phyloP scores from a whole-genome alignment of 176 grass and related monocot genomes.

The Aegilops sharonensis region DNA sequence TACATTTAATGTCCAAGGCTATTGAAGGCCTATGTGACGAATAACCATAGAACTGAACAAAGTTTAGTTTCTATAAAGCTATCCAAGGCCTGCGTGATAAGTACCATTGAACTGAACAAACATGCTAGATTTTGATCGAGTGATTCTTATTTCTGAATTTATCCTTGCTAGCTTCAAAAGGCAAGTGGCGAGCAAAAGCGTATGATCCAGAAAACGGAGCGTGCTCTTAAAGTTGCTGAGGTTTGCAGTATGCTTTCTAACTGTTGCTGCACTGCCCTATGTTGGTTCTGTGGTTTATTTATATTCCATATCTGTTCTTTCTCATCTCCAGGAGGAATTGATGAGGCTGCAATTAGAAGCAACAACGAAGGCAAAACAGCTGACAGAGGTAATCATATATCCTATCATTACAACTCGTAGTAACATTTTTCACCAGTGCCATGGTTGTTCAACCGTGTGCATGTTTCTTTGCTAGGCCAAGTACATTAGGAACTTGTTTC shows the following conservation, averaged over 20 bases:
- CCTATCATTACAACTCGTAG: not conserved
- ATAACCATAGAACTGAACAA: not conserved
- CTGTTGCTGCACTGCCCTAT: slow-evolving; percentile 6
- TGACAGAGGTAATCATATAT: slow-evolving; percentile 64
- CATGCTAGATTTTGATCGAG: slow-evolving; percentile 4
- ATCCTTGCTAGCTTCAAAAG: slow-evolving; percentile 66
- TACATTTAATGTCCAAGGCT: slow-evolving; percentile 13
- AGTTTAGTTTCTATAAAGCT: slow-evolving; percentile 4
- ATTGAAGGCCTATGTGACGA: not conserved
- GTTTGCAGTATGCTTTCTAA: slow-evolving; percentile 40
- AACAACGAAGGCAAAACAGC: slow-evolving; percentile 63
- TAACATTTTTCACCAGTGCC: not conserved
- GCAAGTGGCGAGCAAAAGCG: slow-evolving; percentile 64
- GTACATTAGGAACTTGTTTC: not conserved
- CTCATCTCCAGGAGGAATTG: slow-evolving; percentile 71
- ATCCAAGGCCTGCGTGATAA: not conserved
- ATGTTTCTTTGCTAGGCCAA: not conserved
- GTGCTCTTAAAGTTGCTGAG: slow-evolving; percentile 91
- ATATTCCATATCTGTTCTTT: slow-evolving; percentile 26
- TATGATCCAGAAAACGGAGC: slow-evolving; percentile 80
- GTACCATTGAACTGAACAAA: not conserved
- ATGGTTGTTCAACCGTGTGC: not conserved
- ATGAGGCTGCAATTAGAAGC: slow-evolving; percentile 84
- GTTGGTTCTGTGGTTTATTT: not conserved
- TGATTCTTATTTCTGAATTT: slow-evolving; percentile 30